phyloP scores from a whole-genome alignment of 2,329 filamentous ascomycete species.

The Trichoderma atroviride region DNA sequence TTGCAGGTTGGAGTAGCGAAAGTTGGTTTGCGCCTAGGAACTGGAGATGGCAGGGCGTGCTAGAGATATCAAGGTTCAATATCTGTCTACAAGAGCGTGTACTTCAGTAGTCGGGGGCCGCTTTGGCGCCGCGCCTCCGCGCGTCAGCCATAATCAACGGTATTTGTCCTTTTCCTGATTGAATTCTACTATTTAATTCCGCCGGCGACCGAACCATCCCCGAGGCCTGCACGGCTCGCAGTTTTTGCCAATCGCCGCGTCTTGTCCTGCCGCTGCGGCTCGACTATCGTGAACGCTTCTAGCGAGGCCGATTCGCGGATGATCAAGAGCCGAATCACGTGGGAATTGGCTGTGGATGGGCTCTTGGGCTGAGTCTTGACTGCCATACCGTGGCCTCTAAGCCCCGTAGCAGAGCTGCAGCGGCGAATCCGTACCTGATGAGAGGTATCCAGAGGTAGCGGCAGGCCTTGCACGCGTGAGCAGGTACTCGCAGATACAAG shows the following conservation, averaged over 20 bases:
- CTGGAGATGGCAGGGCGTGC: neutral
- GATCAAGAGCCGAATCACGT: constrained; percentile 25
- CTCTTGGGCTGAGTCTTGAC: too few relatives aligned
- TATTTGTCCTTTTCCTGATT: neutral
- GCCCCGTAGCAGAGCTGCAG: neutral
- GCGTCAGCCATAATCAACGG: neutral
- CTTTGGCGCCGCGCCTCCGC: neutral
- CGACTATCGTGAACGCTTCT: neutral
- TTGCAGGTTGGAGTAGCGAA: neutral
- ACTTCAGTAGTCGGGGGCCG: neutral
- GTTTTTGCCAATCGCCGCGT: neutral
- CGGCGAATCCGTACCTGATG: neutral
- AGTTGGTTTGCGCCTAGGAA: constrained; percentile 3
- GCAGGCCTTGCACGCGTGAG: neutral
- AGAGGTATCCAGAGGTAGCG: neutral
- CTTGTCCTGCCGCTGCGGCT: neutral
- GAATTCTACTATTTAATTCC: neutral
- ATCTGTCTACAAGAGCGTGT: neutral
- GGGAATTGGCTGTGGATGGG: neutral
- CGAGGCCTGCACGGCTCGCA: neutral
- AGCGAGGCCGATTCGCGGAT: constrained; percentile 7
- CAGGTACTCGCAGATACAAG: neutral
- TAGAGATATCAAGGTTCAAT: neutral
- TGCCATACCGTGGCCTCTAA: neutral
- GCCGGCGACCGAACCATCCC: neutral